Base-by-base conservation (phyloP, 352 stramenopile species). In the Phytophthora idaei region DNA sequence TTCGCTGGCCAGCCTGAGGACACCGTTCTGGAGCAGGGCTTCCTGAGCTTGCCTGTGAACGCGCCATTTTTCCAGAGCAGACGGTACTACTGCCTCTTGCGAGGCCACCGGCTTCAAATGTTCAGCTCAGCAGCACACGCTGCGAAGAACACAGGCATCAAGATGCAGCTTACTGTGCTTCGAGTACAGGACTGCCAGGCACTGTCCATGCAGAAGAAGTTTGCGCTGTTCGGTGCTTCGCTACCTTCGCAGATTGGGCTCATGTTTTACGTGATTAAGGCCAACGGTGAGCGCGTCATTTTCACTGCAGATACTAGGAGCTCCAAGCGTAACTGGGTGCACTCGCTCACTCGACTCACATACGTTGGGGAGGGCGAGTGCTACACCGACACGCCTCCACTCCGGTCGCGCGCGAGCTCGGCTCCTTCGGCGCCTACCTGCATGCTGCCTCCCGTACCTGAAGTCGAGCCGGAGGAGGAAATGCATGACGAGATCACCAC, bases 1-100 rank as follows among this genome's bases (percentile, higher is more conserved):
- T 87, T 88, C 36, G 77, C 64, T 0, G 73, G 62, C 2, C 77
- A 88, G 39, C 63, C 84, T 1, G 71, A 83, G n/a, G 49, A 86
- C 69, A 93, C 84, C 15, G 84, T 93, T 42, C 64, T 88, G 47
- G 78, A 90, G 52, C 84, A 93, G 48, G 84, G 84, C 6, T 91
- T 77, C 55, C 69, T 93, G 27, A 83, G 69, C 28, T 53, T 90
- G 28, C 80, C 78, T 1, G 70, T 75, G 39, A 73, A 80, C 53
- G 59, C 70, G 28, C 78, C 83, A 6, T 87, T 91, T 64, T 81
- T 90, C 53, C 84, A 90, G 62, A 73, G 67, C 59, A 77, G 76
- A 67, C 74, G 78, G 15, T 87, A 81, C 68, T 93, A 93, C 64
- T 93, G 82, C 44, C 67, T 93, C 12, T 67, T 93, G 25, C 69